These are phyloP conservation scores for Claviceps arundinis DNA, from an alignment of 2,329 filamentous ascomycete species.

Conservation along the genomic window DNA sequence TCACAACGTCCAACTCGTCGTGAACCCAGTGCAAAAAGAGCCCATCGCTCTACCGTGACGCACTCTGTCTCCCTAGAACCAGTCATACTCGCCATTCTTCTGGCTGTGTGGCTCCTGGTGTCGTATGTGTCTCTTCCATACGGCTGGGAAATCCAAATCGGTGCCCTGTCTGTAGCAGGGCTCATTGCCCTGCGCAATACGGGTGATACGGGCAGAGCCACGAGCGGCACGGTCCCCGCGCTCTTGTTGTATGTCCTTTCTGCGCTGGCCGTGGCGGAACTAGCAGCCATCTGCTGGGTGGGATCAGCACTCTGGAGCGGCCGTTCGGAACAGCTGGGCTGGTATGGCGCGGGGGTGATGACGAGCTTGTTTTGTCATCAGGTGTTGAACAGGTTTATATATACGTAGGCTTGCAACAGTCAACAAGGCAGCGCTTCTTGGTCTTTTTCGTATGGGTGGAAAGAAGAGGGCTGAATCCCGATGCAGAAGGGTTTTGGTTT, in stretches of 20 bases:
- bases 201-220: conserved; percentile 13
- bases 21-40: background rate
- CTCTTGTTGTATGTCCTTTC: conserved; percentile 12
- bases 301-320: conserved; percentile 18
- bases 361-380: conserved; percentile 20
- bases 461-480: no score
- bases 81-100: conserved; percentile 10
- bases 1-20: background rate
- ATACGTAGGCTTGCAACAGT: background rate
- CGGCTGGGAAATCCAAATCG: conserved; percentile 15
- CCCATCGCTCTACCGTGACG: background rate
- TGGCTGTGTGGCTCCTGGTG: conserved; percentile 16
- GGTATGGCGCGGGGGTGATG: conserved; percentile 17
- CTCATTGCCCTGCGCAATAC: conserved; percentile 17
- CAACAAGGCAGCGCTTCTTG: no score
- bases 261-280: conserved; percentile 17
- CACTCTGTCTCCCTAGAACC: conserved; percentile 7
- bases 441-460: background rate
- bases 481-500: no score
- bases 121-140: conserved; percentile 9
- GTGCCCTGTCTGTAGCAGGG: conserved; percentile 15
- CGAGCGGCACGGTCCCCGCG: conserved; percentile 8
- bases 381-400: conserved; percentile 1
- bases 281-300: conserved; percentile 21
- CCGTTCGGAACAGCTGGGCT: conserved; percentile 9